Evolutionary conservation across 2,329 filamentous ascomycete species (phyloP).

Genomic region (Diaporthe australafricana): DNA sequence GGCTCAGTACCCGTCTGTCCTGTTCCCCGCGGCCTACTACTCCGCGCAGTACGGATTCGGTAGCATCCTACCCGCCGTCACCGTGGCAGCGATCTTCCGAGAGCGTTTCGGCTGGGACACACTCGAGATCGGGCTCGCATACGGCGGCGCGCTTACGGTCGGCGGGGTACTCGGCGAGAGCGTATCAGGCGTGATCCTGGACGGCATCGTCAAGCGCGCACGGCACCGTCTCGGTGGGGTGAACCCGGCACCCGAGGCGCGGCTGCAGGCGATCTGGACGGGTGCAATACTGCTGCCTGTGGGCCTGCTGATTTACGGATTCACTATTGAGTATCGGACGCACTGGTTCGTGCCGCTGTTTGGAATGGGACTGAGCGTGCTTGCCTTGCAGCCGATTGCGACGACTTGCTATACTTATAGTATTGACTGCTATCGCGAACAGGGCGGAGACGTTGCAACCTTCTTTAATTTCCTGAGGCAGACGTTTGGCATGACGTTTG

Average conservation of each 20-base stretch:
- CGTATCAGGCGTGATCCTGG: constrained; percentile 42
- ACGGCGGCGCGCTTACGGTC: constrained; percentile 44
- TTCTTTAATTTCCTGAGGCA: constrained; percentile 28
- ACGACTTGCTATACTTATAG: constrained; percentile 41
- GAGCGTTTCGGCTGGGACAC: constrained; percentile 46
- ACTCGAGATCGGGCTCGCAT: constrained; percentile 45
- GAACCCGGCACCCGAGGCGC: constrained; percentile 42
- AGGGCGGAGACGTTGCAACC: constrained; percentile 18
- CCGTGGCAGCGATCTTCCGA: constrained; percentile 46
- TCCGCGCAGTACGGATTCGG: constrained; percentile 46
- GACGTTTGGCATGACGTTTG: constrained; percentile 28
- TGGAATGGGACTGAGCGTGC: constrained; percentile 47
- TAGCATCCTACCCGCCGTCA: constrained; percentile 47
- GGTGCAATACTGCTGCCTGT: constrained; percentile 43
- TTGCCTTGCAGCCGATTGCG: constrained; percentile 46
- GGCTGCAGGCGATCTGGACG: constrained; percentile 44
- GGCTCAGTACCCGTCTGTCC: constrained; percentile 45
- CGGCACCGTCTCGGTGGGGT: constrained; percentile 37
- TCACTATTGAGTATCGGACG: constrained; percentile 44
- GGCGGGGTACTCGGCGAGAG: constrained; percentile 43
- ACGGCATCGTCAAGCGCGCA: constrained; percentile 40
- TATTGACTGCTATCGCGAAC: constrained; percentile 35
- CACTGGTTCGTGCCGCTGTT: constrained; percentile 45
- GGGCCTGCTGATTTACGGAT: constrained; percentile 47
- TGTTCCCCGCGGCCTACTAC: constrained; percentile 48